A percentile compares a stretch with the other conserved stretches of the same genome.
phyloP scores from a whole-genome alignment of 768 basidiomycete species.

The Podaxis mareebaensis region DNA sequence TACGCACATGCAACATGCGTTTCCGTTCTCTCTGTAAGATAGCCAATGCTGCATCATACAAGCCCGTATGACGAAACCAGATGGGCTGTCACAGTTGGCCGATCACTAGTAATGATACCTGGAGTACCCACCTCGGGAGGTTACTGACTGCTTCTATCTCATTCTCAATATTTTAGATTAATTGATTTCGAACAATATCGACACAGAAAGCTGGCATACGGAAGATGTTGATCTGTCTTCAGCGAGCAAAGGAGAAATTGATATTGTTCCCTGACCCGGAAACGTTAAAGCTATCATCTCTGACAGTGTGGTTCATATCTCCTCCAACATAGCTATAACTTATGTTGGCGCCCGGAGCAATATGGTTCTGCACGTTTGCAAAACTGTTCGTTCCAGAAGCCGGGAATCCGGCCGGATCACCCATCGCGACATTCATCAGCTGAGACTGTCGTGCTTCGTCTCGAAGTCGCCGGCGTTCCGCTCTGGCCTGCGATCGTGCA shows the following conservation, averaged over 20 bases:
- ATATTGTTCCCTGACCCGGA: background rate
- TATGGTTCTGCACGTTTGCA: background rate
- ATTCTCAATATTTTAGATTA: background rate
- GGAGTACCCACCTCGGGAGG: background rate
- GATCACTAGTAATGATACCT: background rate
- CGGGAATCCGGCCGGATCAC: background rate
- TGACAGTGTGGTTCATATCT: background rate
- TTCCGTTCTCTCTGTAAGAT: background rate
- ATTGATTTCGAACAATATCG: background rate
- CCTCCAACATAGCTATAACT: background rate
- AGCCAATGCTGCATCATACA: background rate
- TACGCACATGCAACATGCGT: background rate
- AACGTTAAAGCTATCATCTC: slow-evolving; percentile 9
- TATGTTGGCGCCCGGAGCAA: background rate
- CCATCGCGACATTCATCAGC: background rate
- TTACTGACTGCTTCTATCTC: background rate
- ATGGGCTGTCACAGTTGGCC: background rate
- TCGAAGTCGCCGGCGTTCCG: background rate
- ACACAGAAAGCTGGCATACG: background rate
- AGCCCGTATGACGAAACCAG: background rate
- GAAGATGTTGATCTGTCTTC: background rate
- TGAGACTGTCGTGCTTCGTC: background rate
- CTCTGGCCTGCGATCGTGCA: background rate
- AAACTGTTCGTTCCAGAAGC: background rate
- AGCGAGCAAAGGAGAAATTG: background rate